These are phyloP conservation scores for Aspergillus sparsus DNA, from an alignment of 495 filamentous ascomycete genomes.

Conservation along the genomic window DNA sequence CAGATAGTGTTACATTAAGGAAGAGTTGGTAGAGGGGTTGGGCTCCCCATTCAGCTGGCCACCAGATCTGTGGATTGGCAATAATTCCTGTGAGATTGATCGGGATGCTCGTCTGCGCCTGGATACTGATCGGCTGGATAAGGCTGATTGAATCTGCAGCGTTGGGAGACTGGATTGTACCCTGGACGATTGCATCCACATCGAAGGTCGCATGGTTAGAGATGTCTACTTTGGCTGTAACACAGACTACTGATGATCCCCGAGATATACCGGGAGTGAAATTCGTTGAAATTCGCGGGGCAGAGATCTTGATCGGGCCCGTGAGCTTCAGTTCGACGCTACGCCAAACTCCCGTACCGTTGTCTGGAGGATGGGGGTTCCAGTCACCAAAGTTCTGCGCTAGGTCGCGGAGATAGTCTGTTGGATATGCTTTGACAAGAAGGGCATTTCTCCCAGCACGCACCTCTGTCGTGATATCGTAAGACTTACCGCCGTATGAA, in stretches of 20 bases:
- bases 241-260: constrained; percentile 27
- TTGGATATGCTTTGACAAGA: constrained; percentile 56
- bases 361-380: constrained; percentile 64
- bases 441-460: constrained; percentile 48
- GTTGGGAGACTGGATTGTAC: constrained; percentile 34
- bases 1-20: constrained; percentile 37
- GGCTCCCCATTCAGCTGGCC: constrained; percentile 70
- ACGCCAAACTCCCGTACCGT: constrained; percentile 63
- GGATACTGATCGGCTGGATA: constrained; percentile 37
- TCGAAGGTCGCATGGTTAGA: constrained; percentile 48
- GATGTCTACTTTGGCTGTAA: constrained; percentile 49
- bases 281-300: constrained; percentile 50
- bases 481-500: constrained; percentile 56
- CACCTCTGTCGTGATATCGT: constrained; percentile 52
- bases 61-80: constrained; percentile 68
- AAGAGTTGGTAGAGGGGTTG: constrained; percentile 68
- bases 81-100: constrained; percentile 43
- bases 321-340: constrained; percentile 60
- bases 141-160: constrained; percentile 25
- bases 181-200: constrained; percentile 40
- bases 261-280: constrained; percentile 29
- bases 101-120: constrained; percentile 38
- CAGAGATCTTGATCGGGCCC: constrained; percentile 52
- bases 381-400: constrained; percentile 64
- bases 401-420: constrained; percentile 59